Base-by-base conservation (phyloP, 177 flowering plant species). In the Tripterygium wilfordii region DNA sequence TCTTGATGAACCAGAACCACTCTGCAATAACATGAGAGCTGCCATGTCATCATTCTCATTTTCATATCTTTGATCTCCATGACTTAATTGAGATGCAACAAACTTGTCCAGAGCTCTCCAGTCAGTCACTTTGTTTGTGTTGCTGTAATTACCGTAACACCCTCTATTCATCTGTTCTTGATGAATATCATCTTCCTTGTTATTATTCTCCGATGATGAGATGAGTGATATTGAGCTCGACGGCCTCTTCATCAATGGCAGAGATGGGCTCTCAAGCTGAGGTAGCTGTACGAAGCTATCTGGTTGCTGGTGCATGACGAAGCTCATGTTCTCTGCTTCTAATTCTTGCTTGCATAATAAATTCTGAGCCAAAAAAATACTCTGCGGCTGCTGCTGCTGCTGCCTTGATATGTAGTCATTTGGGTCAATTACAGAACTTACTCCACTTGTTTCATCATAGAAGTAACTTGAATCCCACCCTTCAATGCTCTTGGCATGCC, bases 61-160 rank as follows among this genome's bases (percentile, higher is more conserved):
- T 8, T 54, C 64, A 38, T 36, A 63, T 44, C 69, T 50, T 10
- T 79, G 75, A 52, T 70, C 86, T 16, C 12, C 45, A 4, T 82
- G 89, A 43, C 95, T 86, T 72, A 86, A 42, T 52, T 90, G 97
- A 12, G 97, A 85, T 12, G 98, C 98, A 18, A 88, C 96, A 68
- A 91, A 83, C 77, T 74, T 85, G 60, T 91, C 98, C 5, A 91
- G 76, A 12, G 73, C 85, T 53, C 96, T 83, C 98, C 98, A 91
- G 56, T 85, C 96, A 0, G 88, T 77, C 62, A 84, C 85, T 54
- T 76, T 74, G 58, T 71, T 69, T 1, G 51, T 41, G 37, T 10
- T 55, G 19, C 30, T 29, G 29, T 14, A 28, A n/a, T 36, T 42
- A 2, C 48, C 52, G 44, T 22, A 36, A 44, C 28, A 38, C 41